Evolutionary conservation across 441 rosid species (phyloP), one percentile per base, ranked within the genome.

Genomic region (Isatis lusitanica): DNA sequence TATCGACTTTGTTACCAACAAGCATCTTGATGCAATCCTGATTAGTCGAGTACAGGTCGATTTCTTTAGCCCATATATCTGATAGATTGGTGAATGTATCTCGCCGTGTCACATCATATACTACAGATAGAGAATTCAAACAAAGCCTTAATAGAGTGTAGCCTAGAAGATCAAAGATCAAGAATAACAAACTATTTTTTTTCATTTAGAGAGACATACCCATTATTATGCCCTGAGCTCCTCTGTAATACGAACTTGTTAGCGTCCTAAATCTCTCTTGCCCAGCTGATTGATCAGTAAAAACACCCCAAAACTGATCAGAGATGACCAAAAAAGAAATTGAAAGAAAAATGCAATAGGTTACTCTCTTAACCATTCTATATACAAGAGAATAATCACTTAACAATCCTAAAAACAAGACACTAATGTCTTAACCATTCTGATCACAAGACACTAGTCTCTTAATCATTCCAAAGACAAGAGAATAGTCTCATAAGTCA

Each of bases 11-110:
- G 68, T 89, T 89, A 47, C 92, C 94, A 63, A 89, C 90, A 70
- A 89, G 94, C 92, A 89, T 83, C 84, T 87, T 89, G 79, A 86
- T 79, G 81, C 90, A 89, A 60, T 87, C 90, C 66, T 87, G 94
- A 78, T 89, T 89, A 18, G 90, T 89, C 8, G 90, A 86, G 84
- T 87, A 87, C 55, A 86, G 78, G 43, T 89, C 94, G 16, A 89
- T 80, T 78, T 89, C 92, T 72, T 89, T 89, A 36, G 92, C 90
- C 94, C 94, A 89, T 65, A 89, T 79, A 63, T 89, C 92, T 9
- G 90, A 83, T 35, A 89, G 83, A 63, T 89, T 83, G 17, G 94
- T 85, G 82, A 89, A 89, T n/a, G 94, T 87, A 16, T 87, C 94
- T 65, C 95, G 83, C 44, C 89, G 68, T 24, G 92, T 87, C 28